Conservation (phyloP, 306 rosid species). For the Sesbania bispinosa region DNA sequence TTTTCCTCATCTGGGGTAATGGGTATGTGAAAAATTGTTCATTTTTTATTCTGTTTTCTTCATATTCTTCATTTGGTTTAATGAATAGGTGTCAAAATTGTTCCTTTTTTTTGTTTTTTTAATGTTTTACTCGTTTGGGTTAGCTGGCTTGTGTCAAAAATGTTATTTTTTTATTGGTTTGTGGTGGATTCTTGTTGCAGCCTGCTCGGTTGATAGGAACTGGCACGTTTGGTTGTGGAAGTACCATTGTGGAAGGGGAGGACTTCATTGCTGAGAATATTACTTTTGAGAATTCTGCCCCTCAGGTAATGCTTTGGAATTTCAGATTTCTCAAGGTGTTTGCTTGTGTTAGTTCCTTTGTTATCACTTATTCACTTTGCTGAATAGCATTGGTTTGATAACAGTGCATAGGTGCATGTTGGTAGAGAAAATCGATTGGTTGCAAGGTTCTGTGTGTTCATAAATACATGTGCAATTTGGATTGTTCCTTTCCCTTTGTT, state of each 20-base stretch:
- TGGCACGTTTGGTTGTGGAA: slow-evolving; percentile 98
- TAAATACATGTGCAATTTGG: background rate
- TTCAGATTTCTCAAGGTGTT: slow-evolving; percentile 13
- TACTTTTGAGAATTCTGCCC: slow-evolving; percentile 85
- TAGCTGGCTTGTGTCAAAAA: background rate
- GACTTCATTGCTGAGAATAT: slow-evolving; percentile 95
- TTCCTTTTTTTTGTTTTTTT: background rate
- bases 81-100: background rate
- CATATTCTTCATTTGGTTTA: slow-evolving; percentile 11
- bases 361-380: background rate
- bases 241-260: slow-evolving; percentile 88
- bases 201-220: slow-evolving; percentile 76
- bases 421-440: slow-evolving; percentile 16
- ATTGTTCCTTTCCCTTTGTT: background rate
- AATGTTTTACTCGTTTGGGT: slow-evolving; percentile 15
- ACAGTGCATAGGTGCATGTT: background rate
- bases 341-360: slow-evolving; percentile 29
- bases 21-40: background rate
- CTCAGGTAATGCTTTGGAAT: slow-evolving; percentile 53
- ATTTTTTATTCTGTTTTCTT: background rate
- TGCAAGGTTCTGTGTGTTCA: background rate
- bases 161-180: background rate
- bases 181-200: slow-evolving; percentile 38
- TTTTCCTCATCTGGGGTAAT: slow-evolving; percentile 14
- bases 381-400: background rate